A percentile compares a stretch with the other conserved stretches of the same genome.
Evolutionary conservation across 768 basidiomycete species (phyloP).

Genomic region (Suillus spraguei): DNA sequence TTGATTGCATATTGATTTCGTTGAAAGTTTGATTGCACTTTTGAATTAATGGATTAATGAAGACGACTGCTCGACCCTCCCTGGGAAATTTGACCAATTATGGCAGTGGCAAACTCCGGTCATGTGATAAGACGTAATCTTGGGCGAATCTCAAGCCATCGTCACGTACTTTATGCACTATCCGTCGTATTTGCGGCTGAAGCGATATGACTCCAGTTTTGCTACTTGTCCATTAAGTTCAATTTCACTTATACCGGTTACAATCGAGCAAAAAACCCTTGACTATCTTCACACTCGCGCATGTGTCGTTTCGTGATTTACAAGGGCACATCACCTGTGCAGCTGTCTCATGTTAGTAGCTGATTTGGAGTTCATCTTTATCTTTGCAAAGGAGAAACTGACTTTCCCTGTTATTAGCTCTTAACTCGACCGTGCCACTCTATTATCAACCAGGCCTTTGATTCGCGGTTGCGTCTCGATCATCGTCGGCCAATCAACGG

Average conservation of each 20-base stretch:
- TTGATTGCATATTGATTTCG: background rate
- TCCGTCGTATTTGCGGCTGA: background rate
- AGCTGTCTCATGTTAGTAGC: slow-evolving; percentile 75
- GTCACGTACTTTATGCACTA: background rate
- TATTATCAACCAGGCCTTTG: slow-evolving; percentile 97
- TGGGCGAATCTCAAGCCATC: slow-evolving; percentile 16
- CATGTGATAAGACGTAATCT: slow-evolving; percentile 26
- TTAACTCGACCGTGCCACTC: slow-evolving; percentile 93
- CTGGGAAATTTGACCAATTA: too few species aligned
- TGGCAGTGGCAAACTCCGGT: slow-evolving; percentile 2
- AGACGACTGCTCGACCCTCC: too few species aligned
- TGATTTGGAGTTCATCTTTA: background rate
- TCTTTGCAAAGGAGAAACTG: background rate
- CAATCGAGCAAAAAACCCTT: background rate
- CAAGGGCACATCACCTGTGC: slow-evolving; percentile 93
- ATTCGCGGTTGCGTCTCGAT: slow-evolving; percentile 86
- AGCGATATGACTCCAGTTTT: slow-evolving; percentile 16
- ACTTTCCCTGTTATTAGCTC: slow-evolving; percentile 47
- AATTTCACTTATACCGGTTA: background rate
- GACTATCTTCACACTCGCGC: background rate
- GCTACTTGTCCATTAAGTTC: background rate
- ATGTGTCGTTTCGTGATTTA: slow-evolving; percentile 96
- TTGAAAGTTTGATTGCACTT: background rate
- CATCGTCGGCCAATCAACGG: slow-evolving; percentile 86
- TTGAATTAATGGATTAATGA: too few species aligned